Percentiles rank a stretch among this genome's conserved stretches.
Evolutionary conservation across 345 rosid genomes (phyloP).

Genomic region (Populus simonii): DNA sequence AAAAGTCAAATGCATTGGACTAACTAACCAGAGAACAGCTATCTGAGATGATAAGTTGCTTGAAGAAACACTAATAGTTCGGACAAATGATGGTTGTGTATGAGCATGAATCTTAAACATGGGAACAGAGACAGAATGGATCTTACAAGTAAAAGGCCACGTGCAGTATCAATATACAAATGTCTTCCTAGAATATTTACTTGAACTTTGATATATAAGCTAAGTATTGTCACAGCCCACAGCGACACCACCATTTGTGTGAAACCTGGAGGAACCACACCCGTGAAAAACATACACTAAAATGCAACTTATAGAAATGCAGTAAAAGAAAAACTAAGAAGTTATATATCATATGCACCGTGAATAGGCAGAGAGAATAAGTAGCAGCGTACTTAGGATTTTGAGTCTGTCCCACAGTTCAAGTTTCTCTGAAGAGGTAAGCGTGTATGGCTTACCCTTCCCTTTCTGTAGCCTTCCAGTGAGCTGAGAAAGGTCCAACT

Average conservation of each 20-base stretch:
- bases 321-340: background rate
- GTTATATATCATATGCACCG: constrained; percentile 1
- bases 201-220: constrained; percentile 87
- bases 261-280: constrained; percentile 60
- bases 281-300: constrained; percentile 13
- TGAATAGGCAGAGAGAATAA: background rate
- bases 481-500: constrained; percentile 62
- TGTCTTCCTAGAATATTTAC: constrained; percentile 95
- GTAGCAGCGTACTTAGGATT: constrained; percentile 53
- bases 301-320: background rate
- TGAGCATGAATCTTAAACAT: background rate
- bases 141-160: constrained; percentile 71
- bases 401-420: constrained; percentile 89
- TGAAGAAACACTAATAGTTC: background rate
- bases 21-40: background rate
- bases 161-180: constrained; percentile 86
- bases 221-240: constrained; percentile 82
- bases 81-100: background rate
- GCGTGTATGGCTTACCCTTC: constrained; percentile 57
- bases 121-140: background rate
- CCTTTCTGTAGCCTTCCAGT: constrained; percentile 74
- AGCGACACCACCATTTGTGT: constrained; percentile 74
- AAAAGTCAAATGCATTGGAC: background rate
- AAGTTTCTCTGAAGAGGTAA: constrained; percentile 74
- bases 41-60: background rate